A percentile compares a stretch with the other conserved stretches of the same genome.
Evolutionary conservation across 345 rosid genomes (phyloP).

Genomic region (Populus euphratica): DNA sequence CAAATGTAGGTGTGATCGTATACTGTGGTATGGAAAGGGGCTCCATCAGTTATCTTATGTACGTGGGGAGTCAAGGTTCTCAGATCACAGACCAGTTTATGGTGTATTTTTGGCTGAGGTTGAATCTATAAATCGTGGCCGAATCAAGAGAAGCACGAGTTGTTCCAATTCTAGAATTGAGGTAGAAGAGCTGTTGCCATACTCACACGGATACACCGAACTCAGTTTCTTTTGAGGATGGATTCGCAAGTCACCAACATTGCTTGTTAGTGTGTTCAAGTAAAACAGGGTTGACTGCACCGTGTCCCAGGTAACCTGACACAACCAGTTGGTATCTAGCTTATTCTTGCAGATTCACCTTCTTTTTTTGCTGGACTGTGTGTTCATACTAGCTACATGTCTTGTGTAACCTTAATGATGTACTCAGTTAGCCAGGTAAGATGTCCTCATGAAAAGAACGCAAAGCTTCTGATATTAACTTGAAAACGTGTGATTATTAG

Average conservation of each 20-base stretch:
- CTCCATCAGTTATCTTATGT: slow-evolving; percentile 78
- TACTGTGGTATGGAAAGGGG: slow-evolving; percentile 94
- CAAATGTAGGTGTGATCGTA: slow-evolving; percentile 87
- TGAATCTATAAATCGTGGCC: slow-evolving; percentile 56
- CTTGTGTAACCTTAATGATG: not conserved
- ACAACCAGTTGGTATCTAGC: not conserved
- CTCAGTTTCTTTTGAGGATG: slow-evolving; percentile 44
- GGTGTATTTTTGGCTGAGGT: slow-evolving; percentile 79
- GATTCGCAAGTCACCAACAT: slow-evolving; percentile 1
- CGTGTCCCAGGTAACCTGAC: slow-evolving; percentile 14
- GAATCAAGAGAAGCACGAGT: slow-evolving; percentile 65
- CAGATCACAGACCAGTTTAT: slow-evolving; percentile 96
- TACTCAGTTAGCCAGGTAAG: slow-evolving; percentile 21
- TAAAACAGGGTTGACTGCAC: slow-evolving; percentile 4
- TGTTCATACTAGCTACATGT: not conserved
- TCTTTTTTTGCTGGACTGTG: slow-evolving; percentile 12
- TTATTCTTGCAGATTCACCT: slow-evolving; percentile 1
- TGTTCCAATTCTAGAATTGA: slow-evolving; percentile 72
- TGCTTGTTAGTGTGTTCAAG: not conserved
- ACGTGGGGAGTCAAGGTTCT: slow-evolving; percentile 96
- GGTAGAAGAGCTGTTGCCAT: slow-evolving; percentile 81
- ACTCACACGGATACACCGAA: slow-evolving; percentile 48
- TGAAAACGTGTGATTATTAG: not conserved
- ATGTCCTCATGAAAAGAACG: not conserved
- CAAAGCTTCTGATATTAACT: not conserved